These are phyloP conservation scores for Periglandula ipomoeae DNA, from an alignment of 2,329 filamentous ascomycete species.

Conservation along the genomic window DNA sequence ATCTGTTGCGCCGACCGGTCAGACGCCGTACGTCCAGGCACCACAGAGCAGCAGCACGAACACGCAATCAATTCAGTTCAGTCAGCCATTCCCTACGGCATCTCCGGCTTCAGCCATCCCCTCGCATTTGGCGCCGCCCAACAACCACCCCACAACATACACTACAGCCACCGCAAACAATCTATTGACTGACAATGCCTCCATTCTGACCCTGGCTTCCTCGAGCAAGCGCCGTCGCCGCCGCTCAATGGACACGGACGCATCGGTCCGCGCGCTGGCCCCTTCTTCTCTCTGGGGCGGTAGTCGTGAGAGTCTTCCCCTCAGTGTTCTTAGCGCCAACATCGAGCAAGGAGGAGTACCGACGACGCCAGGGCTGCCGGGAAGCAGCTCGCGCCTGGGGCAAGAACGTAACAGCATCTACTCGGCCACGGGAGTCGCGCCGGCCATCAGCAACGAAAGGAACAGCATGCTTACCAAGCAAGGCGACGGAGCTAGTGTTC, in stretches of 20 bases:
- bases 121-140: constrained; percentile 54
- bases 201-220: constrained; percentile 74
- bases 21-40: constrained; percentile 20
- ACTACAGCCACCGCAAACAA: constrained; percentile 73
- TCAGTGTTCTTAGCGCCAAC: constrained; percentile 69
- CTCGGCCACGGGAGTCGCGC: constrained; percentile 59
- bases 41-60: constrained; percentile 18
- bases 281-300: constrained; percentile 76
- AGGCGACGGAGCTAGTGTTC: constrained; percentile 66
- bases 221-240: constrained; percentile 70
- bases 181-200: constrained; percentile 75
- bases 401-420: constrained; percentile 74
- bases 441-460: constrained; percentile 62
- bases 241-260: constrained; percentile 76
- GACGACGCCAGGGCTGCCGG: constrained; percentile 43
- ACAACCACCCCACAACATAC: constrained; percentile 59
- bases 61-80: constrained; percentile 49
- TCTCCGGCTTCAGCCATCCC: constrained; percentile 66
- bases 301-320: constrained; percentile 67
- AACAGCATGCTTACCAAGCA: constrained; percentile 70
- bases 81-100: constrained; percentile 54
- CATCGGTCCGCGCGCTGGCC: constrained; percentile 74
- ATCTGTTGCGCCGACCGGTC: constrained; percentile 54
- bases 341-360: constrained; percentile 42
- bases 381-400: constrained; percentile 32